phyloP scores from a whole-genome alignment of 2,329 filamentous ascomycete genomes.

The Meredithiella fracta region DNA sequence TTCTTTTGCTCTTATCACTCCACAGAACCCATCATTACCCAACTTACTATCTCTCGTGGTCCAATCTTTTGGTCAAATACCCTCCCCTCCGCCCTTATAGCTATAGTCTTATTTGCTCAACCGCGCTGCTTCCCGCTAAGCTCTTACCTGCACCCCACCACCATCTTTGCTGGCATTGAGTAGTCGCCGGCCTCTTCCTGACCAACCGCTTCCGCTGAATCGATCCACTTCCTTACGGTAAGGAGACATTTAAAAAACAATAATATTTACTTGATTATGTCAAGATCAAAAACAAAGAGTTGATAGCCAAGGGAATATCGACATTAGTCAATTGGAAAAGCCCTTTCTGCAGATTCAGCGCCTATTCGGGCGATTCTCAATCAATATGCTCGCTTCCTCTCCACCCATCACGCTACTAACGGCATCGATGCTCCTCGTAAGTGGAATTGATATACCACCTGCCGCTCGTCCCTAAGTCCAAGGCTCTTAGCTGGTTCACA shows the following conservation, averaged over 20 bases:
- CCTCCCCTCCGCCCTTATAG: background rate
- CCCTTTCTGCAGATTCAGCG: no score
- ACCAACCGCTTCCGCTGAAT: background rate
- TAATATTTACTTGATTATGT: no score
- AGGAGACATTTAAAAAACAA: no score
- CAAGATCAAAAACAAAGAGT: no score
- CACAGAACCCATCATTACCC: no score
- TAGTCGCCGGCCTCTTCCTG: background rate
- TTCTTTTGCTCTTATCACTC: no score
- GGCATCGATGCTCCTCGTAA: slow-evolving; percentile 18
- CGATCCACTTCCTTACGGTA: no score
- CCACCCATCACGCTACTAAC: slow-evolving; percentile 1
- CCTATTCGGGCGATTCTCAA: background rate
- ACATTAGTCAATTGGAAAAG: no score
- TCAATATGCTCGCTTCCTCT: background rate
- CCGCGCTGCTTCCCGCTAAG: background rate
- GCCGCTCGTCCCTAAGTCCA: slow-evolving; percentile 3
- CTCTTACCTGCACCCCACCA: background rate
- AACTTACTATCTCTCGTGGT: no score
- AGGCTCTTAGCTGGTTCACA: background rate
- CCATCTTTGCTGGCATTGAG: background rate
- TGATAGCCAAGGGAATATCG: no score
- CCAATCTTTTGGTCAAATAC: no score
- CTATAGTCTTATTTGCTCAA: background rate
- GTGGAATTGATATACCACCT: slow-evolving; percentile 5